Conservation (phyloP, 192 early-diverging fungal genomes). For the Coemansia nantahalensis region DNA sequence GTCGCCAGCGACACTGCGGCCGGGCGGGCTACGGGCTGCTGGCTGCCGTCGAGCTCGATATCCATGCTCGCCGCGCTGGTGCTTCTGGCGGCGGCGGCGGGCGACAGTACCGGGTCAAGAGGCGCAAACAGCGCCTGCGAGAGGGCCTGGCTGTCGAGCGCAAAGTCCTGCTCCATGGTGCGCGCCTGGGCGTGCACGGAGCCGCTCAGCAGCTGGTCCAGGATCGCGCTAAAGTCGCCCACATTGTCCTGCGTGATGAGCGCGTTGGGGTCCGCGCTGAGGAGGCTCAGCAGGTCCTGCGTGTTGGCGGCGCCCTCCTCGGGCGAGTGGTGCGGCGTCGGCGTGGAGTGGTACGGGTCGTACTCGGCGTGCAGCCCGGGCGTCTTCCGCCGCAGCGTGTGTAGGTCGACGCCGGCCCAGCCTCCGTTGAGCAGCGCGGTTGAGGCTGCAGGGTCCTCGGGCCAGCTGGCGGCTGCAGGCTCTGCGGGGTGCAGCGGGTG, state of each 20-base stretch:
- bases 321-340: conserved; percentile 52
- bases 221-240: conserved; percentile 26
- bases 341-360: conserved; percentile 45
- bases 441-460: too few relatives aligned
- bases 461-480: neutral
- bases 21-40: too few relatives aligned
- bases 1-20: neutral
- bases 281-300: conserved; percentile 31
- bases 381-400: conserved; percentile 31
- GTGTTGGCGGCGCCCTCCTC: conserved; percentile 19
- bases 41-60: neutral
- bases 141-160: neutral
- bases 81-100: neutral
- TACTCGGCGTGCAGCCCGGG: conserved; percentile 33
- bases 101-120: neutral
- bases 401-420: conserved; percentile 44
- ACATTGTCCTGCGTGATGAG: conserved; percentile 37
- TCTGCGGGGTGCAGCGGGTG: too few relatives aligned
- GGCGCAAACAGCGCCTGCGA: conserved; percentile 8
- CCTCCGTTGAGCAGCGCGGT: conserved; percentile 29
- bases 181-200: conserved; percentile 17
- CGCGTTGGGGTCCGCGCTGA: conserved; percentile 37
- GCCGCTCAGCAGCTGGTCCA: conserved; percentile 32
- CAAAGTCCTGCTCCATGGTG: neutral
- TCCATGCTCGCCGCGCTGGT: conserved; percentile 3